Base-by-base conservation (phyloP, 2,329 filamentous ascomycete species). In the Emmonsiellopsis sp. region DNA sequence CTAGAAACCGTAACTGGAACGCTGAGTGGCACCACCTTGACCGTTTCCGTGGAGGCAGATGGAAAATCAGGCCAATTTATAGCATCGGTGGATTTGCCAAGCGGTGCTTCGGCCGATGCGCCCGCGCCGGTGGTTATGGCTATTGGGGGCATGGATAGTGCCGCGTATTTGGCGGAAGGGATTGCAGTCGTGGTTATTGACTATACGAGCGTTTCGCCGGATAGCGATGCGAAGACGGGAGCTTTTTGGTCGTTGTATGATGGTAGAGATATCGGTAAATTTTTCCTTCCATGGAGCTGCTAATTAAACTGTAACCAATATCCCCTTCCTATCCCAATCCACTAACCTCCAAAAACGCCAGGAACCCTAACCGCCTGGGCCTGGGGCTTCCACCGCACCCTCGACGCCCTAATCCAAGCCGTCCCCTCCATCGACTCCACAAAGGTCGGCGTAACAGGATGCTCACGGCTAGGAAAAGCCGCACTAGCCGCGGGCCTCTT, bases 101-200 rank as follows among this genome's bases (percentile, higher is more conserved):
- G 63, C 32, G 71, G 69, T 1, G 68, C 67, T 13, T 62, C 56
- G 9, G 65, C 62, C 9, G 34, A 37, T 36, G 46, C 32, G n/a
- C 67, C 68, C 11, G 74, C 68, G 2, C 74, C 74, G 2, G 75
- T 77, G 5, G 70, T 78, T 10, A 77, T 78, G 55, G 72, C 74
- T 37, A 77, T 77, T 53, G 76, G 75, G 13, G 74, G 75, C 17
- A 77, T 77, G 63, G 68, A 72, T 56, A 74, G 72, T 59, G 70
- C 71, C 61, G 71, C 70, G 8, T 78, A 77, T 57, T 62, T 74
- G 6, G 66, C 67, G 21, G 72, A 72, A 0, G 75, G 74, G 4
- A 77, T 77, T 57, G 74, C 75, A 2, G 70, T 78, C 13, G 75
- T 74, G 3, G 74, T 73, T 11, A 77, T 77, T 57, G 73, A 77